Percentiles rank a stretch among this genome's conserved stretches.
phyloP scores from a whole-genome alignment of 768 basidiomycete genomes.

The Boletus huronensis region DNA sequence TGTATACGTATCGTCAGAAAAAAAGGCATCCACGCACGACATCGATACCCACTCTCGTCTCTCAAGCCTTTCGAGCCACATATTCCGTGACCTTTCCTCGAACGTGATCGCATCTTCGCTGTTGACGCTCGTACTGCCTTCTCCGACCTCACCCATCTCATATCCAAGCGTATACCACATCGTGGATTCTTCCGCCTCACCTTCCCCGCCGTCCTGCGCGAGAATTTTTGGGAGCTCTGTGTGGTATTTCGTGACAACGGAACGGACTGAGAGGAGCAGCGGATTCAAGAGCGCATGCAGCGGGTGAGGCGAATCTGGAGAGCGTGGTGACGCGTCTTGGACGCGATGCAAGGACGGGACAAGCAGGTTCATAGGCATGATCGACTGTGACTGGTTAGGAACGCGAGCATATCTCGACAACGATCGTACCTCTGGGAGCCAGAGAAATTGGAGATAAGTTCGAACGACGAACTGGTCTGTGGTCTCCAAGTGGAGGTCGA shows the following conservation, averaged over 20 bases:
- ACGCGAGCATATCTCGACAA: not conserved
- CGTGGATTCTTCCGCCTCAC: conserved; percentile 65
- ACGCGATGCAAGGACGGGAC: conserved; percentile 56
- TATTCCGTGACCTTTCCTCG: conserved; percentile 51
- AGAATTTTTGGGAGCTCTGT: conserved; percentile 60
- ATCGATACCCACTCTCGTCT: conserved; percentile 52
- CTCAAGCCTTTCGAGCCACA: conserved; percentile 66
- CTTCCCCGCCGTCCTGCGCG: conserved; percentile 53
- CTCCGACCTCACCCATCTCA: conserved; percentile 41
- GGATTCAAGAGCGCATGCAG: conserved; percentile 60
- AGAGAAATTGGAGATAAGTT: conserved; percentile 74
- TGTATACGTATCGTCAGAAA: conserved; percentile 30
- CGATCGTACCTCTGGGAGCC: conserved; percentile 66
- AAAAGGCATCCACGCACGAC: not conserved
- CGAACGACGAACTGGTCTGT: conserved; percentile 56
- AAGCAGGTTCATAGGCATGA: conserved; percentile 63
- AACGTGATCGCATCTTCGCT: conserved; percentile 28
- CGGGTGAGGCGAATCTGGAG: conserved; percentile 42
- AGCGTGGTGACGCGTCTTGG: conserved; percentile 28
- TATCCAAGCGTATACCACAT: conserved; percentile 73
- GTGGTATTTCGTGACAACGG: conserved; percentile 58
- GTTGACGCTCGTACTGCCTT: conserved; percentile 23
- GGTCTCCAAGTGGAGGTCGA: conserved; percentile 40
- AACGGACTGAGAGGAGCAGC: conserved; percentile 56
- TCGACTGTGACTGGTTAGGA: conserved; percentile 45